Evolutionary conservation across 129 eudicot genomes (phyloP).

Genomic region (Pseudognaphalium luteoalbum): DNA sequence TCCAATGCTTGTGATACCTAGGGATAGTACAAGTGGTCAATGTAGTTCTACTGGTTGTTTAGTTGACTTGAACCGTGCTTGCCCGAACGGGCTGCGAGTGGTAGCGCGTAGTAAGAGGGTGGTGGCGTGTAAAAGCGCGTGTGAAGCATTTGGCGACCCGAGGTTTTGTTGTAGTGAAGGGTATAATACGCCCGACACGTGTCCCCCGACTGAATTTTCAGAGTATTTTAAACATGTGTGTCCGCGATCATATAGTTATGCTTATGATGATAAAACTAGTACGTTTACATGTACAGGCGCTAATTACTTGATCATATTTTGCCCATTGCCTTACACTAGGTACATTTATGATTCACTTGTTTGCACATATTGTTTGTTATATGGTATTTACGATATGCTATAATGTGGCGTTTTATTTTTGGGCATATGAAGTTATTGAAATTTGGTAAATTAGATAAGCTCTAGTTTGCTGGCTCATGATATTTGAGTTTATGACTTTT

Average conservation of each 20-base stretch:
- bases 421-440: neutral
- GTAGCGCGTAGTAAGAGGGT: conserved; percentile 51
- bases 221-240: conserved; percentile 71
- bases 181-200: conserved; percentile 71
- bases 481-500: neutral
- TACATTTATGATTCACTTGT: conserved; percentile 7
- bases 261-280: conserved; percentile 86
- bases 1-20: conserved; percentile 72
- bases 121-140: conserved; percentile 92
- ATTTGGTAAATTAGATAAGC: neutral
- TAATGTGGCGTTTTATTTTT: neutral
- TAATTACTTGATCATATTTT: conserved; percentile 78
- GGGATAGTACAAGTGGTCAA: conserved; percentile 53
- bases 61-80: conserved; percentile 74
- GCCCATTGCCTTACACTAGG: conserved; percentile 87
- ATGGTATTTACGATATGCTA: neutral
- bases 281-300: conserved; percentile 78
- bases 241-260: conserved; percentile 81
- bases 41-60: conserved; percentile 78
- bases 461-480: neutral
- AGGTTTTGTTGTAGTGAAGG: conserved; percentile 75
- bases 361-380: neutral
- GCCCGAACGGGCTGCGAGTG: conserved; percentile 50
- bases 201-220: conserved; percentile 73
- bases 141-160: conserved; percentile 88